These are phyloP conservation scores for Ophiostoma sp. DNA, from an alignment of 2,329 filamentous ascomycete species.

Conservation along the genomic window DNA sequence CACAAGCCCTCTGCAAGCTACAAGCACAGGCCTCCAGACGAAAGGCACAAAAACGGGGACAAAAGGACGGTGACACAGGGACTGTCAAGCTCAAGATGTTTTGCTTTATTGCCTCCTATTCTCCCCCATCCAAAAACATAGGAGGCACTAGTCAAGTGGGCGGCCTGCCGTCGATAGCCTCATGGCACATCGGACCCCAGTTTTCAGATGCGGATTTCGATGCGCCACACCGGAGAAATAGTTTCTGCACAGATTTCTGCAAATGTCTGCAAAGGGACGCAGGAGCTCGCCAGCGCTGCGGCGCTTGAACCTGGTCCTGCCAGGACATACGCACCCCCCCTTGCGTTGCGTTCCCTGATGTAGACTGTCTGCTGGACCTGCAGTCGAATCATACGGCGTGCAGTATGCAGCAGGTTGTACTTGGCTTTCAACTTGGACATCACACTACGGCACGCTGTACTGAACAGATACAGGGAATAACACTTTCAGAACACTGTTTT, in stretches of 20 bases:
- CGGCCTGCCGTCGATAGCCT: neutral
- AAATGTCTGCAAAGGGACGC: neutral
- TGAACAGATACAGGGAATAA: too few species aligned
- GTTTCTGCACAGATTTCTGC: neutral
- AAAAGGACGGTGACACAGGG: neutral
- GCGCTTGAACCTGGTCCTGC: neutral
- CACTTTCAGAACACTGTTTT: too few species aligned
- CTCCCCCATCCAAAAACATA: neutral
- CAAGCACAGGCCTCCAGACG: neutral
- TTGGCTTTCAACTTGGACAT: neutral
- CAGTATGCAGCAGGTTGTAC: neutral
- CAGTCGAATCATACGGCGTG: neutral
- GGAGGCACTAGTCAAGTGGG: neutral
- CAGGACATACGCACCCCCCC: neutral
- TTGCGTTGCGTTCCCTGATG: neutral
- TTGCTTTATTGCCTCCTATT: neutral
- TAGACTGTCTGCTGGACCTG: neutral
- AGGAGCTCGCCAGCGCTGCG: neutral
- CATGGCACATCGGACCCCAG: neutral
- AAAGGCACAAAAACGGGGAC: neutral
- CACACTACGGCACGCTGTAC: too few species aligned
- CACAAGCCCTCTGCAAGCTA: too few species aligned
- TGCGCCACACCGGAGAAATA: neutral
- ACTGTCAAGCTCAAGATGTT: neutral
- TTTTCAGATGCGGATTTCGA: neutral